Evolutionary conservation across 1,139 yeast genomes (phyloP), one percentile per base, ranked within the genome.

Genomic region (Pichia kudriavzevii): DNA sequence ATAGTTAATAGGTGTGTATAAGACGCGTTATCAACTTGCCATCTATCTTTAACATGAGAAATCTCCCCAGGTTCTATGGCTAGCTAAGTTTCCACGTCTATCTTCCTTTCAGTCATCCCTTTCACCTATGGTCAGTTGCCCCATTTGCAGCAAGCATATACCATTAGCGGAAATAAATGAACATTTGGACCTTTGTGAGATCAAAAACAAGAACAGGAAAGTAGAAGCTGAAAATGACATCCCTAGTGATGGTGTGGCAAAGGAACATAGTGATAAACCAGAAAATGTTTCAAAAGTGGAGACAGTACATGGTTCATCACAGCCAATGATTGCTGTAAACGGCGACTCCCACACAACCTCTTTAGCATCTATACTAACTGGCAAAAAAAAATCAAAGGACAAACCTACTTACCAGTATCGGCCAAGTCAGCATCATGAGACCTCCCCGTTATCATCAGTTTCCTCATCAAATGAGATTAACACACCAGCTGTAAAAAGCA

Each of bases 51-150:
- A n/a, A n/a, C n/a, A n/a, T n/a, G n/a, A n/a, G n/a, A n/a, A n/a
- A n/a, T n/a, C n/a, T n/a, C n/a, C n/a, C n/a, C n/a, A n/a, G n/a
- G n/a, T n/a, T n/a, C n/a, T n/a, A n/a, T n/a, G n/a, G n/a, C n/a
- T n/a, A n/a, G n/a, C n/a, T n/a, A n/a, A n/a, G n/a, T n/a, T n/a
- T n/a, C n/a, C n/a, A n/a, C n/a, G n/a, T n/a, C n/a, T n/a, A n/a
- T n/a, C n/a, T n/a, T n/a, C n/a, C n/a, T n/a, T n/a, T n/a, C n/a
- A n/a, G n/a, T n/a, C n/a, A n/a, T n/a, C n/a, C n/a, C n/a, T n/a
- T n/a, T n/a, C 28, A 15, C 35, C 22, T 18, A 55, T 56, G 60
- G 60, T 55, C 1, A 28, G 37, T 19, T 58, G 62, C 33, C 62
- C 62, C 2, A 49, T 57, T 6, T 58, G 62, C 31, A 22, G 43